Evolutionary conservation across 2,329 filamentous ascomycete species (phyloP).

Genomic region (Sporothrix humicola): DNA sequence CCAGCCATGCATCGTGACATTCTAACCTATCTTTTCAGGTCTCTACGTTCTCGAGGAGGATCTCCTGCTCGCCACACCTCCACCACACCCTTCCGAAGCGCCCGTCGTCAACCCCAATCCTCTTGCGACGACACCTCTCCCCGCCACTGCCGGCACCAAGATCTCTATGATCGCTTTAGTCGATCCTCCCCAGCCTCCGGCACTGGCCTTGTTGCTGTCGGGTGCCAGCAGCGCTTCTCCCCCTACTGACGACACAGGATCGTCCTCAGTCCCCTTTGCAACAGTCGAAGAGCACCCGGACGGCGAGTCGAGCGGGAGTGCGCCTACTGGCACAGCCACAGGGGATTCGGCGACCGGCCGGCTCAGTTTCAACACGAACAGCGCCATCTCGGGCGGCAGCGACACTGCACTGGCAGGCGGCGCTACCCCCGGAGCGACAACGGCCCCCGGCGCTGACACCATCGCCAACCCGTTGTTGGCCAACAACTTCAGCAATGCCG

Average conservation of each 20-base stretch:
- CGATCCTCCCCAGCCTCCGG: constrained; percentile 60
- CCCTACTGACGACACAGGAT: constrained; percentile 33
- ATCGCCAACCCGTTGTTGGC: constrained; percentile 44
- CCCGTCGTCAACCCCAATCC: constrained; percentile 88
- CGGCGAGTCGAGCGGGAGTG: constrained; percentile 32
- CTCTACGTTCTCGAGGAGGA: constrained; percentile 92
- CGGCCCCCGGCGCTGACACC: background rate
- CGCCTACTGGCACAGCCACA: background rate
- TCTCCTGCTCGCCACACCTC: constrained; percentile 88
- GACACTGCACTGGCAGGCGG: constrained; percentile 54
- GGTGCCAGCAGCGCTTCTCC: constrained; percentile 48
- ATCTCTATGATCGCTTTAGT: constrained; percentile 78
- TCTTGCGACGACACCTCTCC: constrained; percentile 80
- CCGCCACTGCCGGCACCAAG: constrained; percentile 84
- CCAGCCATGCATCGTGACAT: background rate
- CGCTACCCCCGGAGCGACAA: constrained; percentile 54
- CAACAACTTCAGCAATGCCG: constrained; percentile 39
- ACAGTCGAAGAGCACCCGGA: constrained; percentile 35
- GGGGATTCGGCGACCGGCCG: constrained; percentile 35
- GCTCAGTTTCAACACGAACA: constrained; percentile 37
- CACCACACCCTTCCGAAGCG: constrained; percentile 92
- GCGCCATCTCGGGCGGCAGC: constrained; percentile 35
- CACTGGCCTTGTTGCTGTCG: constrained; percentile 58
- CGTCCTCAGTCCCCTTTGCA: constrained; percentile 25
- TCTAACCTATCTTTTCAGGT: constrained; percentile 56